These are phyloP conservation scores for Grigorovia yakushimaensis DNA, from an alignment of 805 yeast species.

Conservation along the genomic window DNA sequence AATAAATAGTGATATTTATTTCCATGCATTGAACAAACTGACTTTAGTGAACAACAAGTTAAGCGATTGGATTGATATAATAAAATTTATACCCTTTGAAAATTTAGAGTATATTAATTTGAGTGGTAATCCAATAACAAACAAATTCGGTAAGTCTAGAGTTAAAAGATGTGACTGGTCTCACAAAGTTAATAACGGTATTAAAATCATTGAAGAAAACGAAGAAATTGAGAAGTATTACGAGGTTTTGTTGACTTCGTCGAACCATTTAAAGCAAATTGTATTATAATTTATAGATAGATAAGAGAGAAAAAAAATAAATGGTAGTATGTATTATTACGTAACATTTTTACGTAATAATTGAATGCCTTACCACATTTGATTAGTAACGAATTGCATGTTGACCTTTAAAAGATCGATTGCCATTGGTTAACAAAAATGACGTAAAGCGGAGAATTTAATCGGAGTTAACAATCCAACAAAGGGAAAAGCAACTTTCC, in stretches of 20 bases:
- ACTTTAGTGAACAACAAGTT: slow-evolving; percentile 13
- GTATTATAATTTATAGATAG: background rate
- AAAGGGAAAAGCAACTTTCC: background rate
- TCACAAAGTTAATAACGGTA: background rate
- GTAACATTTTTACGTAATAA: too few relatives aligned
- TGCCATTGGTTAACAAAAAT: too few relatives aligned
- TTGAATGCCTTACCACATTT: too few relatives aligned
- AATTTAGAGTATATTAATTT: slow-evolving; percentile 1
- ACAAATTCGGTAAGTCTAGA: background rate
- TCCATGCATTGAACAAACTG: slow-evolving; percentile 12
- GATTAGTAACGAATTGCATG: too few relatives aligned
- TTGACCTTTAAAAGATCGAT: too few relatives aligned
- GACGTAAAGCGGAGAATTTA: background rate
- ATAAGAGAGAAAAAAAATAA: background rate
- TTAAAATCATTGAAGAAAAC: background rate
- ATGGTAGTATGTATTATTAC: background rate
- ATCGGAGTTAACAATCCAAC: background rate
- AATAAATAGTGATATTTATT: background rate
- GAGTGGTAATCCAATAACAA: background rate
- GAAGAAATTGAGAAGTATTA: background rate
- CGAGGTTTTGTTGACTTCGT: background rate
- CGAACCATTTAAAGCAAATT: background rate
- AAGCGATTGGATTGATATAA: slow-evolving; percentile 6
- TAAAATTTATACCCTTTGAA: slow-evolving; percentile 8
- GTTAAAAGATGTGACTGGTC: background rate